A percentile compares a stretch with the other conserved stretches of the same genome.
Conservation (phyloP, 179 eudicot genomes). For the Drosera spatulata region DNA sequence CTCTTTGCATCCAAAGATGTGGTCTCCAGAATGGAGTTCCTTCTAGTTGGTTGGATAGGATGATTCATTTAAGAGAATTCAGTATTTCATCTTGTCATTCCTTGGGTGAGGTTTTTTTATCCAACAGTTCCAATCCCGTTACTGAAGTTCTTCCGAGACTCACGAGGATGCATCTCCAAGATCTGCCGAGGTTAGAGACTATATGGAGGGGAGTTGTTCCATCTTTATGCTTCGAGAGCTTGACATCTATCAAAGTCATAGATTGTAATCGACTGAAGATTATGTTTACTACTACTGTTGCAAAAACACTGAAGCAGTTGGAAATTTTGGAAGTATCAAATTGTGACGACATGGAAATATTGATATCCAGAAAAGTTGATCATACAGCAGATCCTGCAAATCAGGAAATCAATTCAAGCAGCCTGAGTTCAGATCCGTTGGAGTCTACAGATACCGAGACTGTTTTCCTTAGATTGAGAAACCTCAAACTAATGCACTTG, state of each 20-base stretch:
- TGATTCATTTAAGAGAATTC: slow-evolving; percentile 10
- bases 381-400: background rate
- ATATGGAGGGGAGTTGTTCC: slow-evolving; percentile 13
- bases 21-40: slow-evolving; percentile 8
- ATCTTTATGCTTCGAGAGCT: slow-evolving; percentile 11
- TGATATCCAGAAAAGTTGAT: slow-evolving; percentile 6
- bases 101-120: slow-evolving; percentile 8
- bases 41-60: slow-evolving; percentile 3
- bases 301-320: slow-evolving; percentile 10
- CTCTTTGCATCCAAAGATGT: slow-evolving; percentile 13
- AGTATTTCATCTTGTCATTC: slow-evolving; percentile 8
- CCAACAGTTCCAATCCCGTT: background rate
- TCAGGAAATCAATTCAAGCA: background rate
- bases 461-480: slow-evolving; percentile 14
- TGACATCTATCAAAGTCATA: slow-evolving; percentile 11
- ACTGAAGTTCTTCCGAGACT: slow-evolving; percentile 7
- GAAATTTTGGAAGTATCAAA: slow-evolving; percentile 14
- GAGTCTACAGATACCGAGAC: background rate
- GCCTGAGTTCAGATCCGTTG: background rate
- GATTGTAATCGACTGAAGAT: slow-evolving; percentile 7
- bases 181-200: slow-evolving; percentile 11
- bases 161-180: slow-evolving; percentile 9
- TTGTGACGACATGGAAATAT: slow-evolving; percentile 12
- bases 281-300: slow-evolving; percentile 13
- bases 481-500: slow-evolving; percentile 8